Conservation (phyloP, 2,329 filamentous ascomycete genomes). For the Aspergillus sergii region DNA sequence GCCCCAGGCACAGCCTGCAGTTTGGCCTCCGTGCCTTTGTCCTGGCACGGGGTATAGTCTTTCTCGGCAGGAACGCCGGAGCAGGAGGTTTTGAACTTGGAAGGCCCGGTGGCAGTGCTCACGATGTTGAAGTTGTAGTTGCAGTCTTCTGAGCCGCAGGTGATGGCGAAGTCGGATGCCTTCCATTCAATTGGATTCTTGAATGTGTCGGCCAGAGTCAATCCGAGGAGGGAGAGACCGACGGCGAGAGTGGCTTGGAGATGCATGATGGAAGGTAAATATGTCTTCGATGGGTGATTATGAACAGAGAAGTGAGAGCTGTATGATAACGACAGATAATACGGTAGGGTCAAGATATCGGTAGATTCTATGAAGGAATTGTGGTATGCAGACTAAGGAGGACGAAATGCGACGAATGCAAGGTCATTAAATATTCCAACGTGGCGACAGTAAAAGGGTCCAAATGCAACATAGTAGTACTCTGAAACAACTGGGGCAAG, state of each 20-base stretch:
- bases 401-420: no score
- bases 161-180: not conserved
- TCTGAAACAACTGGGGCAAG: not conserved
- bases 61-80: not conserved
- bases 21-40: not conserved
- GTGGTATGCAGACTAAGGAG: no score
- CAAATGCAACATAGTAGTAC: not conserved
- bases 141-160: not conserved
- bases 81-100: not conserved
- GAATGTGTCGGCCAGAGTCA: not conserved
- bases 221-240: not conserved
- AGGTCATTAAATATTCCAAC: not conserved
- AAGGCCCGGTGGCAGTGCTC: not conserved
- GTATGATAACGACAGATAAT: not conserved
- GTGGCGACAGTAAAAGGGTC: fast-evolving
- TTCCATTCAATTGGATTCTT: not conserved
- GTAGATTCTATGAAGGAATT: no score
- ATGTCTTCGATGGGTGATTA: no score
- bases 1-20: not conserved
- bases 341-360: not conserved
- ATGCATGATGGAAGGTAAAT: not conserved
- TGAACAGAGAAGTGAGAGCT: not conserved
- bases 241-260: not conserved
- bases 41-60: not conserved
- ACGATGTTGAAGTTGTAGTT: not conserved